phyloP scores from a whole-genome alignment of 208 protist genomes.

The Angomonas ambiguus region DNA sequence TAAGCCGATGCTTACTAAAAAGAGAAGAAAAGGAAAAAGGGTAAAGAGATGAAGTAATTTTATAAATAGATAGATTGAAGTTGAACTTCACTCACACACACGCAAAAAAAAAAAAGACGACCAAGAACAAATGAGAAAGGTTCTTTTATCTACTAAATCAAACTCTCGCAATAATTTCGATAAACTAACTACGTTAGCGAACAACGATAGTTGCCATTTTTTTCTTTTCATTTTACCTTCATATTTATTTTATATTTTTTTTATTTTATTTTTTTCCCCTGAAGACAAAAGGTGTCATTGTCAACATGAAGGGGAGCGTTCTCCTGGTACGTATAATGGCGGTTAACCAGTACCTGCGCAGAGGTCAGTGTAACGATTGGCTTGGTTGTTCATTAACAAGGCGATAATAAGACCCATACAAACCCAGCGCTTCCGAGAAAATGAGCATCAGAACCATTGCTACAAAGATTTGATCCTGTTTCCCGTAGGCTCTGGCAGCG shows the following conservation, averaged over 20 bases:
- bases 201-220: not conserved
- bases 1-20: slow-evolving; percentile 7
- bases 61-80: not conserved
- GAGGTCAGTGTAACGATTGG: slow-evolving; percentile 73
- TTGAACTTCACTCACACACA: not conserved
- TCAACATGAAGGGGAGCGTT: no score
- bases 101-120: not conserved
- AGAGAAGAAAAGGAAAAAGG: slow-evolving; percentile 11
- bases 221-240: not conserved
- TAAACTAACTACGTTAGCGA: not conserved
- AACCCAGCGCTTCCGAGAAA: slow-evolving; percentile 98
- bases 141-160: not conserved
- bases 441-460: slow-evolving; percentile 99
- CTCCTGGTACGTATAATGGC: not conserved
- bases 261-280: not conserved
- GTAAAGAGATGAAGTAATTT: slow-evolving; percentile 1
- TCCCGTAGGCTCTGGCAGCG: slow-evolving; percentile 81
- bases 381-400: slow-evolving; percentile 92
- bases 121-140: not conserved
- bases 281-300: not conserved
- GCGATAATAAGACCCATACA: slow-evolving; percentile 99
- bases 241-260: not conserved
- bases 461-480: slow-evolving; percentile 98
- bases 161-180: not conserved
- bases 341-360: slow-evolving; percentile 25